Base-by-base conservation (phyloP, 202 grass and related monocot species). In the Saccharum hybrid region DNA sequence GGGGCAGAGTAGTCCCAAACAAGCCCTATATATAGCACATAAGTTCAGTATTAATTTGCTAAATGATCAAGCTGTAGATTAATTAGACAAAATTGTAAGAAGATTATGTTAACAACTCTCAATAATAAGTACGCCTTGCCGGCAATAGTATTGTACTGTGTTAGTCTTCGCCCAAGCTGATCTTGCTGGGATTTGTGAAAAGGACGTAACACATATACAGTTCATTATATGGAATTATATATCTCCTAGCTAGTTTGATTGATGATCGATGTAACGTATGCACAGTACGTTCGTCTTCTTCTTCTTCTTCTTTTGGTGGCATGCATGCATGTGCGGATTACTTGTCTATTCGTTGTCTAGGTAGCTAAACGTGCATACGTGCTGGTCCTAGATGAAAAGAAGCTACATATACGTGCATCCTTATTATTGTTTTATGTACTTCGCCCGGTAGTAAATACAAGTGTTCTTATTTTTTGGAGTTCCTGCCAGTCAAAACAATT, bases 321-420 rank as follows among this genome's bases (percentile, higher is more conserved):
- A 57, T 75, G 18, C 48, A 73, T 71, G 42, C 71, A 72, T 74
- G 71, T 74, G 46, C 46, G 46, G 18, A 36, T 74, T 74, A 74
- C 15, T 73, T 74, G 71, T 74, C 71, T 54, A 54, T 31, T n/a
- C 71, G 0, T 54, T 74, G 71, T 74, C 15, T 74, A 52, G 71
- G 30, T 36, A 54, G 71, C 28, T 54, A 74, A 54, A 74, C 71
- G 54, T 66, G 30, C 30, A 16, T 18, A 26, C 15, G 4, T 54
- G 28, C 28, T 34, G 26, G 28, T 54, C 48, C 23, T 52, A 51
- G 26, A 51, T 52, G 45, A 19, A 73, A 33, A 51, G 14, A 51
- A 73, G 45, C 3, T 72, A 72, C 2, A 31, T 51, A 31, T 64
- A n/a, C 9, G 23, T 72, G 6, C 22, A 30, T 18, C 12, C 21